phyloP scores from a whole-genome alignment of 208 protist genomes.

The Herpetomonas tarakana region DNA sequence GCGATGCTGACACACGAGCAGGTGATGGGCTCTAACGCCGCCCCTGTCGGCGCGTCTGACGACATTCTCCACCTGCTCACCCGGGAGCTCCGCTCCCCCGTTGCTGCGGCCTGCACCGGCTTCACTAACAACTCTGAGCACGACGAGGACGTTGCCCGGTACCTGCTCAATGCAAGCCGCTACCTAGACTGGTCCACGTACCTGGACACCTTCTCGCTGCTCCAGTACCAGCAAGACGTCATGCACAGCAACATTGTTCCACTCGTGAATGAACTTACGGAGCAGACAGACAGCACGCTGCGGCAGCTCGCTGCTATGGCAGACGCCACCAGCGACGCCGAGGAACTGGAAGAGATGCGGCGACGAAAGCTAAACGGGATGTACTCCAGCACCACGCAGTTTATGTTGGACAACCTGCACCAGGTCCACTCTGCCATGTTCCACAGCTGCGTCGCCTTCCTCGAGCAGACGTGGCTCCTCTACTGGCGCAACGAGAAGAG shows the following conservation, averaged over 20 bases:
- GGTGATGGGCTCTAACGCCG: not conserved
- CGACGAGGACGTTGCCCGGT: not conserved
- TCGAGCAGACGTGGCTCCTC: slow-evolving; percentile 57
- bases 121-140: slow-evolving; percentile 2
- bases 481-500: slow-evolving; percentile 35
- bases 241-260: slow-evolving; percentile 15
- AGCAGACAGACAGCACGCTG: slow-evolving; percentile 16
- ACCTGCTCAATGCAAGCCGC: slow-evolving; percentile 2
- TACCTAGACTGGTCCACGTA: slow-evolving; percentile 37
- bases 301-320: slow-evolving; percentile 8
- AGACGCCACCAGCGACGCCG: slow-evolving; percentile 7
- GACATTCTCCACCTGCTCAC: slow-evolving; percentile 5
- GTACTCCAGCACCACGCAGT: slow-evolving; percentile 37
- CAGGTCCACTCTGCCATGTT: slow-evolving; percentile 54
- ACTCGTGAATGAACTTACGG: slow-evolving; percentile 27
- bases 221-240: slow-evolving; percentile 24
- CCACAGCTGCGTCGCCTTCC: slow-evolving; percentile 33
- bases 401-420: slow-evolving; percentile 62
- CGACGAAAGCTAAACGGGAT: slow-evolving; percentile 11
- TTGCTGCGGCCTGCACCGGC: not conserved
- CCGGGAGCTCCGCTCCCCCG: slow-evolving; percentile 12
- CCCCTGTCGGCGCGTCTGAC: slow-evolving; percentile 1
- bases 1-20: not conserved
- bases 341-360: slow-evolving; percentile 5
- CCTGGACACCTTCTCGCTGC: slow-evolving; percentile 33